These are phyloP conservation scores for Pulveroboletus sp. DNA, from an alignment of 768 basidiomycete species.

Conservation along the genomic window DNA sequence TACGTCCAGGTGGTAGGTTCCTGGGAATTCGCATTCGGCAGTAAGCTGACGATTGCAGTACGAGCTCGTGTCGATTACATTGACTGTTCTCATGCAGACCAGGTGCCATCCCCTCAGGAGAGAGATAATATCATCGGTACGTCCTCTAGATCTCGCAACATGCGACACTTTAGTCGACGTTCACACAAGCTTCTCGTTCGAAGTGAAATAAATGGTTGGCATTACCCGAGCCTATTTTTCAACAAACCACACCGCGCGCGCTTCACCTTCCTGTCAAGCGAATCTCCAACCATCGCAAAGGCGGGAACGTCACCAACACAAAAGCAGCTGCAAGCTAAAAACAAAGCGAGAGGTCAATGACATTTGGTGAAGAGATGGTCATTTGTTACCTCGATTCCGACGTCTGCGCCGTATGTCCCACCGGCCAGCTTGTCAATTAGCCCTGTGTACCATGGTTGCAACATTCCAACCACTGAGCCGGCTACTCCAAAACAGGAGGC, in stretches of 20 bases:
- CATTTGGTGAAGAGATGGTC: background rate
- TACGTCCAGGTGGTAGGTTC: too few relatives aligned
- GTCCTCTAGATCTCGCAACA: too few relatives aligned
- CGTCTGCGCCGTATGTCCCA: conserved; percentile 41
- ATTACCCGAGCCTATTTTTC: background rate
- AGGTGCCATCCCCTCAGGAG: too few relatives aligned
- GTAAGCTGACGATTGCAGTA: too few relatives aligned
- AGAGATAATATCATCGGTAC: too few relatives aligned
- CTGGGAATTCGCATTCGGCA: too few relatives aligned
- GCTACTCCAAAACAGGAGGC: conserved; percentile 44
- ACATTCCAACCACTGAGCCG: conserved; percentile 51
- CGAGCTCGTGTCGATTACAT: too few relatives aligned
- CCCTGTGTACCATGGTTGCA: conserved; percentile 49
- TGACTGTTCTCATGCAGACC: too few relatives aligned
- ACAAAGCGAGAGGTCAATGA: background rate
- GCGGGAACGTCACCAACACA: conserved; percentile 42
- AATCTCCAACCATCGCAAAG: conserved; percentile 48
- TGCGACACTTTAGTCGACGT: too few relatives aligned
- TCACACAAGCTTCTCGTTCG: too few relatives aligned
- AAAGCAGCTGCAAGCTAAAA: conserved; percentile 41
- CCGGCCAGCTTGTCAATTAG: conserved; percentile 43
- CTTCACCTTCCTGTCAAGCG: conserved; percentile 35
- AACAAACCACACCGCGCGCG: background rate
- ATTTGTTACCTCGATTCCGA: conserved; percentile 46
- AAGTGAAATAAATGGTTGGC: background rate